Evolutionary conservation across 768 basidiomycete species (phyloP), one percentile per base, ranked within the genome.

Genomic region (Fomitopsis serialis): DNA sequence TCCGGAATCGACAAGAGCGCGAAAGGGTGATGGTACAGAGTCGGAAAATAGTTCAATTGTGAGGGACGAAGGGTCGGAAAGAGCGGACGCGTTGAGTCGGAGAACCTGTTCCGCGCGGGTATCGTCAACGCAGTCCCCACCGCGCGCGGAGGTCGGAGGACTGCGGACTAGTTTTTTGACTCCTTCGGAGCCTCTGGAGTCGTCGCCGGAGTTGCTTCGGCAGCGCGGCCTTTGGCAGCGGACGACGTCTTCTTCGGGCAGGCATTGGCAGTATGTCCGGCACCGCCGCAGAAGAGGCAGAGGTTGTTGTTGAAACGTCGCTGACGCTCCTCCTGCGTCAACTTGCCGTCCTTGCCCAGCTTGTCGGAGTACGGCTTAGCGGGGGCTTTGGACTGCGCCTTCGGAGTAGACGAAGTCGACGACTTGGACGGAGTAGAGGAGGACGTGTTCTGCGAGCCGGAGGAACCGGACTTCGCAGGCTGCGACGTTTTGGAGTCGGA

Each of bases 251-350:
- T 23, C 17, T 47, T 64, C 9, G 53, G 61, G 59, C 72, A 74
- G 37, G 65, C 57, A 2, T 57, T 35, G 29, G 62, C 61, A 1
- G 46, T 42, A 53, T 74, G 72, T 12, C 63, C 57, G 17, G 64
- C 61, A 42, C 61, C 47, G 3, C 70, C 68, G 45, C 73, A 75
- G 50, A 73, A 74, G 19, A 67, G 49, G 57, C 72, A 75, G 2
- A 75, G 63, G 19, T 60, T 58, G 0, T 67, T 42, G 10, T 60
- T 57, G 17, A 47, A 32, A 27, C 63, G 64, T n/a, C 55, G 56
- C 19, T 67, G 57, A 0, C 53, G 42, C 56, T 72, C 70, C 2
- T 59, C 63, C 2, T 55, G 27, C 0, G 68, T 64, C 46, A 74
- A 61, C 7, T 48, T 48, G 25, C 48, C 48, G 19, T 48, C 34